These are phyloP conservation scores for Crucihimalaya himalaica DNA, from an alignment of 345 rosid species.

Conservation along the genomic window DNA sequence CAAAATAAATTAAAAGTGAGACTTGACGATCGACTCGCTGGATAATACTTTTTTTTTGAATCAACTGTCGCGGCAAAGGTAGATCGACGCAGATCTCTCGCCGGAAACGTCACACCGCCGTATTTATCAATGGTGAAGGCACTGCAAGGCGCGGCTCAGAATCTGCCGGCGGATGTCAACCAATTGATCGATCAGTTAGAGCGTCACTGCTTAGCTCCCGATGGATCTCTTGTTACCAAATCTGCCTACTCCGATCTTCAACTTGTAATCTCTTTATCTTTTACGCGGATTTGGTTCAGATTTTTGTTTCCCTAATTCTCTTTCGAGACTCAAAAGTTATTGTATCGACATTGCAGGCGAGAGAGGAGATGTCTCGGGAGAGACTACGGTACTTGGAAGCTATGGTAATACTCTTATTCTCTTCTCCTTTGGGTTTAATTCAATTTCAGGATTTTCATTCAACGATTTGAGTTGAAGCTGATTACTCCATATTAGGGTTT, in stretches of 20 bases:
- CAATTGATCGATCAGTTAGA: constrained; percentile 93
- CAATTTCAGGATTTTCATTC: not conserved
- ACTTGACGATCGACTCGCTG: too few relatives aligned
- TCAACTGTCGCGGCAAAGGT: constrained; percentile 25
- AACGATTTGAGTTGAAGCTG: not conserved
- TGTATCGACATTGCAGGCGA: constrained; percentile 58
- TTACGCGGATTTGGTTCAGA: not conserved
- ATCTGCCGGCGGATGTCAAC: constrained; percentile 71
- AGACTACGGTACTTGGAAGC: constrained; percentile 91
- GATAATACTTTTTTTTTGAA: constrained; percentile 4
- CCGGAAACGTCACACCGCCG: constrained; percentile 25
- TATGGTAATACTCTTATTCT: constrained; percentile 52
- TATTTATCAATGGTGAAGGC: constrained; percentile 57
- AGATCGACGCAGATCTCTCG: constrained; percentile 33
- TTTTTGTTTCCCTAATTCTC: constrained; percentile 22
- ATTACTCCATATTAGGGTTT: constrained; percentile 15
- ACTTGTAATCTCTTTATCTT: constrained; percentile 50
- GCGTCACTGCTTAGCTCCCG: constrained; percentile 95
- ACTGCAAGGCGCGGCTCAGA: constrained; percentile 60
- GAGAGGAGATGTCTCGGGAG: constrained; percentile 95
- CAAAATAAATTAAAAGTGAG: too few relatives aligned
- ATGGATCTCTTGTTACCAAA: constrained; percentile 94
- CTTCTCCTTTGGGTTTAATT: not conserved
- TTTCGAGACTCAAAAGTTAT: not conserved
- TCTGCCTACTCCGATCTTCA: constrained; percentile 84